phyloP scores from a whole-genome alignment of 2,329 filamentous ascomycete species.

The Leptosphaerulina australis region DNA sequence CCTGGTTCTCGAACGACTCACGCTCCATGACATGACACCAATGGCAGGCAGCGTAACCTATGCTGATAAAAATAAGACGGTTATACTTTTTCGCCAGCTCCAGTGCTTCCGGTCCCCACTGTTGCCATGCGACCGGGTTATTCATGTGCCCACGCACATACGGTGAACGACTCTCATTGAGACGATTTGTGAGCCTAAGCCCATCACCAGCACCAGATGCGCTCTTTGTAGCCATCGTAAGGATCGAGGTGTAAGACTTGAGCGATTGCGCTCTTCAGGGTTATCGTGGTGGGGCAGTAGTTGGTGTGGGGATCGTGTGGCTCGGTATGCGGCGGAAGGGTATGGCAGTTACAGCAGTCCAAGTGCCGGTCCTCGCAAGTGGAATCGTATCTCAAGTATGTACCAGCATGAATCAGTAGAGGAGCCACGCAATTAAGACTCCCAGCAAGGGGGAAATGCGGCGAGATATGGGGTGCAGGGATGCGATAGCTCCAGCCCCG shows the following conservation, averaged over 20 bases:
- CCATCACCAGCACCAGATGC: slow-evolving; percentile 28
- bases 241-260: slow-evolving; percentile 33
- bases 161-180: slow-evolving; percentile 67
- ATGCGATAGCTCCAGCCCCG: slow-evolving; percentile 12
- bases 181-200: slow-evolving; percentile 60
- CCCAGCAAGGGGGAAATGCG: slow-evolving; percentile 13
- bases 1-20: slow-evolving; percentile 85
- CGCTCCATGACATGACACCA: slow-evolving; percentile 90
- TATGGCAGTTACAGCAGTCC: slow-evolving; percentile 15
- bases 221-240: slow-evolving; percentile 41
- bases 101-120: slow-evolving; percentile 79
- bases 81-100: slow-evolving; percentile 79
- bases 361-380: slow-evolving; percentile 36
- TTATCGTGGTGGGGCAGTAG: slow-evolving; percentile 18
- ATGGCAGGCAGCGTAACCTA: slow-evolving; percentile 94
- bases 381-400: slow-evolving; percentile 42
- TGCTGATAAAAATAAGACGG: slow-evolving; percentile 88
- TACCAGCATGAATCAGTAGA: slow-evolving; percentile 17
- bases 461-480: slow-evolving; percentile 16
- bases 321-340: slow-evolving; percentile 9
- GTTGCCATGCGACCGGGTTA: slow-evolving; percentile 90
- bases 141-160: slow-evolving; percentile 76
- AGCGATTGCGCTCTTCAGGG: slow-evolving; percentile 30
- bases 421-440: slow-evolving; percentile 5
- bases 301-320: slow-evolving; percentile 10